Percentiles rank a stretch among this genome's conserved stretches.
These are phyloP conservation scores for Limtongia smithiae DNA, from an alignment of 805 yeast species.

Conservation along the genomic window DNA sequence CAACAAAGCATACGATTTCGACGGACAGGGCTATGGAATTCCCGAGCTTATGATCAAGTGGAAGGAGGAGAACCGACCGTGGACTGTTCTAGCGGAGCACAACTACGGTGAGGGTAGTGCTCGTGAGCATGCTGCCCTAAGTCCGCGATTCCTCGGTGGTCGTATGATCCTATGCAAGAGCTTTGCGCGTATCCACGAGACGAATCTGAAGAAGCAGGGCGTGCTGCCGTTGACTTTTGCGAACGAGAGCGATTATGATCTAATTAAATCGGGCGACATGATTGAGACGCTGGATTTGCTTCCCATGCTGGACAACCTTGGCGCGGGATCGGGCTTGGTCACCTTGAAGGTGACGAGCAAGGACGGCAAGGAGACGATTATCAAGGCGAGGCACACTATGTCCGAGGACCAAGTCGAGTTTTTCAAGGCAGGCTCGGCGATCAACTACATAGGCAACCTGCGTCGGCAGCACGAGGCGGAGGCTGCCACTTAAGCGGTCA, in stretches of 20 bases:
- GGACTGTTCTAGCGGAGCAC: slow-evolving; percentile 99
- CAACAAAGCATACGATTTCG: slow-evolving; percentile 81
- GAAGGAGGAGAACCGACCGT: slow-evolving; percentile 86
- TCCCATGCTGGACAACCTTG: slow-evolving; percentile 75
- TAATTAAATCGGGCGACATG: slow-evolving; percentile 84
- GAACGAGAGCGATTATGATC: slow-evolving; percentile 87
- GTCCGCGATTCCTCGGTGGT: slow-evolving; percentile 99
- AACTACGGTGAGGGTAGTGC: slow-evolving; percentile 99
- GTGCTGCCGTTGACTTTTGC: slow-evolving; percentile 92
- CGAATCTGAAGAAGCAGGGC: slow-evolving; percentile 99
- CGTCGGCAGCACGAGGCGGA: slow-evolving; percentile 10
- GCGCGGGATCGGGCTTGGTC: slow-evolving; percentile 55
- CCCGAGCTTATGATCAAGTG: slow-evolving; percentile 95
- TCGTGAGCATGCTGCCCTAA: slow-evolving; percentile 99
- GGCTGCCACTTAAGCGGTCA: not conserved
- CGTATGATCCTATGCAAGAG: slow-evolving; percentile 96
- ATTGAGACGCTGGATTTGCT: slow-evolving; percentile 80
- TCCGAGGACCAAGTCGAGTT: slow-evolving; percentile 91
- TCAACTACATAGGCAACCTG: slow-evolving; percentile 74
- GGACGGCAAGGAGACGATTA: slow-evolving; percentile 64
- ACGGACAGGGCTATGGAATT: slow-evolving; percentile 88
- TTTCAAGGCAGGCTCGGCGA: slow-evolving; percentile 96
- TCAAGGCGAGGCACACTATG: slow-evolving; percentile 90
- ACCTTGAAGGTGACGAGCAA: slow-evolving; percentile 67
- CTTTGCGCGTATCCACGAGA: slow-evolving; percentile 98